These are phyloP conservation scores for Peronospora destructor DNA, from an alignment of 352 stramenopile genomes.

Conservation along the genomic window DNA sequence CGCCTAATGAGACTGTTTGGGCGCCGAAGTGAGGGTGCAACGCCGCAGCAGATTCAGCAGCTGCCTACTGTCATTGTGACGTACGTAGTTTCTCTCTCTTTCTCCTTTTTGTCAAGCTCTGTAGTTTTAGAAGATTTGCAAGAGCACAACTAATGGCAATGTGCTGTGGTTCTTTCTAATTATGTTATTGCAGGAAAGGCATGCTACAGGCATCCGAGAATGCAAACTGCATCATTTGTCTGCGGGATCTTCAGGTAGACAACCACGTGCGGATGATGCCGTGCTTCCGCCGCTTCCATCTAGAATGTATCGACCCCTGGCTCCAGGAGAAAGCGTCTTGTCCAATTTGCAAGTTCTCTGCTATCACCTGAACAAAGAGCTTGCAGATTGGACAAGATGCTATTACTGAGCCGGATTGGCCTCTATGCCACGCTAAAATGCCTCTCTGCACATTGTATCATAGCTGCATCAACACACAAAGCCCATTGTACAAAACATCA, in stretches of 20 bases:
- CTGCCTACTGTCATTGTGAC: conserved; percentile 53
- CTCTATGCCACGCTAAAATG: too few species aligned
- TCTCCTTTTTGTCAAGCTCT: neutral
- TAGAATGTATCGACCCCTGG: conserved; percentile 69
- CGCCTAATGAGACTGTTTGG: conserved; percentile 59
- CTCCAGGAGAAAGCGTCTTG: conserved; percentile 62
- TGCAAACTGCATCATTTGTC: conserved; percentile 56
- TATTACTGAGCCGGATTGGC: too few species aligned
- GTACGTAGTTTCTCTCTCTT: conserved; percentile 34
- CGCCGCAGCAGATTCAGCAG: conserved; percentile 45
- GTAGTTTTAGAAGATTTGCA: conserved; percentile 1
- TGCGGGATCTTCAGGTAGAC: conserved; percentile 40
- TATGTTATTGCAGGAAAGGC: conserved; percentile 32
- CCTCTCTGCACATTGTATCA: conserved; percentile 8
- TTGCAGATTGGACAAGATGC: neutral
- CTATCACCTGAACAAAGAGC: conserved; percentile 33
- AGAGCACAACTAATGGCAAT: neutral
- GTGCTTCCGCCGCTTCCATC: conserved; percentile 80
- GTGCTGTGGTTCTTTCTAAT: neutral
- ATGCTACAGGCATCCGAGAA: conserved; percentile 55
- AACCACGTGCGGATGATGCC: conserved; percentile 51
- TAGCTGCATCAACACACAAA: conserved; percentile 2
- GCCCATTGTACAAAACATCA: too few species aligned
- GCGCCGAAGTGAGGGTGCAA: conserved; percentile 43
- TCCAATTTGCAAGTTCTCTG: conserved; percentile 75